Conservation (phyloP, 306 rosid species). For the Rosa rugosa region DNA sequence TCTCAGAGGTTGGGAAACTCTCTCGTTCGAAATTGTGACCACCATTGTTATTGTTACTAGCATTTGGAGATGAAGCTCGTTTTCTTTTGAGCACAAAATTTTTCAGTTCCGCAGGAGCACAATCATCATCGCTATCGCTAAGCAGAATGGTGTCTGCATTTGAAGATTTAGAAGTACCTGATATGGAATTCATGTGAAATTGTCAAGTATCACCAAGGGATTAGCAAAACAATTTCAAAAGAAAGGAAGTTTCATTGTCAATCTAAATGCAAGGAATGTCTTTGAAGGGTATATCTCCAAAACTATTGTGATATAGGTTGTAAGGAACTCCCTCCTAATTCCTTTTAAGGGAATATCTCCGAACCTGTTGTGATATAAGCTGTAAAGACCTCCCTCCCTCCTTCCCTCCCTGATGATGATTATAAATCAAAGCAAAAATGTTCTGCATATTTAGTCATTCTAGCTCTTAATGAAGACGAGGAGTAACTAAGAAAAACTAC, state of each 20-base stretch:
- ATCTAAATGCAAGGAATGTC: neutral
- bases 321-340: neutral
- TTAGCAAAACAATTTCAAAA: neutral
- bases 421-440: neutral
- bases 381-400: neutral
- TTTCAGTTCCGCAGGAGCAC: neutral
- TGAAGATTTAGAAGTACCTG: conserved; percentile 21
- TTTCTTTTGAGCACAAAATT: conserved; percentile 21
- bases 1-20: neutral
- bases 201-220: neutral
- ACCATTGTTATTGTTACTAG: neutral
- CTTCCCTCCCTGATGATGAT: neutral
- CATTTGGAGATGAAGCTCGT: conserved; percentile 8
- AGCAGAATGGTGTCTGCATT: neutral
- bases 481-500: neutral
- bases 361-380: neutral
- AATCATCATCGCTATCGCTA: conserved; percentile 28
- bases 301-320: neutral
- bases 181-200: neutral
- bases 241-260: neutral
- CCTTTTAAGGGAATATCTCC: neutral
- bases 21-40: conserved; percentile 3
- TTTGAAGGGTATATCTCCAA: neutral
- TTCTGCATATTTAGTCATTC: neutral
- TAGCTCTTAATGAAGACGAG: neutral